A percentile compares a stretch with the other conserved stretches of the same genome.
Conservation (phyloP, 1,284 basidiomycete genomes). For the Pholiota adiposa region DNA sequence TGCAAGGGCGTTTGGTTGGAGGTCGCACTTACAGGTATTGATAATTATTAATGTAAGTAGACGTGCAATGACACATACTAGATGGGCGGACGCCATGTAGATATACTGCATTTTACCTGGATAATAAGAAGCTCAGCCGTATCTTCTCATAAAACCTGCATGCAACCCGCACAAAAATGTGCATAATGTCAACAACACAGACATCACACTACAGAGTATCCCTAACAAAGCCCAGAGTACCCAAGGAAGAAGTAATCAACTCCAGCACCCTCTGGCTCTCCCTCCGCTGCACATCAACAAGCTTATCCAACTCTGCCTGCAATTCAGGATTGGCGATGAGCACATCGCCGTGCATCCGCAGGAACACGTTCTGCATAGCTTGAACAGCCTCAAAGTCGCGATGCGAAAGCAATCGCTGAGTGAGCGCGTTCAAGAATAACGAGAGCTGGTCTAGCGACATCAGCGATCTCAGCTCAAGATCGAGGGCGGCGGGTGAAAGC, state of each 20-base stretch:
- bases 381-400: constrained; percentile 97
- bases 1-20: constrained; percentile 81
- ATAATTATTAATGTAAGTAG: no score
- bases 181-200: no score
- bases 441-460: constrained; percentile 67
- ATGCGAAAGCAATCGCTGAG: constrained; percentile 74
- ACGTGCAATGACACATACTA: no score
- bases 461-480: constrained; percentile 88
- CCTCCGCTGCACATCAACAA: constrained; percentile 67
- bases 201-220: constrained; percentile 38
- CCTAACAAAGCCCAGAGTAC: constrained; percentile 71
- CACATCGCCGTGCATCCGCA: constrained; percentile 85
- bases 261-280: constrained; percentile 79
- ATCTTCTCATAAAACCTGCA: no score
- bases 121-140: no score
- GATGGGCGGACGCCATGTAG: no score
- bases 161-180: no score
- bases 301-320: constrained; percentile 52
- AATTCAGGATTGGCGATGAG: constrained; percentile 76
- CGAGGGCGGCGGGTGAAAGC: constrained; percentile 88
- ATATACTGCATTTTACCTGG: no score
- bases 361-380: constrained; percentile 83
- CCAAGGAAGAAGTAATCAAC: constrained; percentile 70
- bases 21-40: constrained; percentile 41
- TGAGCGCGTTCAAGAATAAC: constrained; percentile 78